These are phyloP conservation scores for Phytophthora pini DNA, from an alignment of 352 stramenopile species.

Conservation along the genomic window DNA sequence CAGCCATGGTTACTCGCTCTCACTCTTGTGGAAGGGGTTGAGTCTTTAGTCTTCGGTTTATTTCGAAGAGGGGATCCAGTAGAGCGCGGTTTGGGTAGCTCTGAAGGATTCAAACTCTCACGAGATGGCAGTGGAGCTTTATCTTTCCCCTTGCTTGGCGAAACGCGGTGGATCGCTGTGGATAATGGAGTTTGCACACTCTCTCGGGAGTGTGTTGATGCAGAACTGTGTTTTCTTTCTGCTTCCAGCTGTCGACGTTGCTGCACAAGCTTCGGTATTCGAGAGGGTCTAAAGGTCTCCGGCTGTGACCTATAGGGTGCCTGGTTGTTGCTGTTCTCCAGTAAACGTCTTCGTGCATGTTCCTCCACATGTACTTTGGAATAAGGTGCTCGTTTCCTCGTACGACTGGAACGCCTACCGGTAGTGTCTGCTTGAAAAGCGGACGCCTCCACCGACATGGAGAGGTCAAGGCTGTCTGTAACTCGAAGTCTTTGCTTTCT, in stretches of 20 bases:
- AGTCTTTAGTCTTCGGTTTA: neutral
- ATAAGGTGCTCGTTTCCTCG: neutral
- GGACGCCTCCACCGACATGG: conserved; percentile 55
- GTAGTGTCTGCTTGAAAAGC: conserved; percentile 6
- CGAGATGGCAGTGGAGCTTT: neutral
- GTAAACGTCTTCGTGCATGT: neutral
- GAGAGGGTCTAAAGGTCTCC: conserved; percentile 4
- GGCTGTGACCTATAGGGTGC: neutral
- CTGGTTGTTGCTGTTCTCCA: neutral
- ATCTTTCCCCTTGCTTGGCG: neutral
- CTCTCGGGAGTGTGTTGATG: neutral
- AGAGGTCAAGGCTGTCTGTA: conserved; percentile 68
- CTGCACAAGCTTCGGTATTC: conserved; percentile 47
- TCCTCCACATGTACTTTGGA: neutral
- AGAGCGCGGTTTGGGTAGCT: neutral
- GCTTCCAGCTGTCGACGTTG: conserved; percentile 51
- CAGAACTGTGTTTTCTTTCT: conserved; percentile 2
- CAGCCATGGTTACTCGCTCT: conserved; percentile 2
- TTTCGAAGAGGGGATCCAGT: neutral
- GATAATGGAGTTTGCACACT: neutral
- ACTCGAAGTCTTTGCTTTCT: conserved; percentile 28
- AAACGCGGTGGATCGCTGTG: neutral
- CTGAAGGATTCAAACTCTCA: neutral
- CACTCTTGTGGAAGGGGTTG: neutral
- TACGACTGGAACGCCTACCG: neutral